Percentiles rank a stretch among this genome's conserved stretches.
Evolutionary conservation across 2,329 filamentous ascomycete species (phyloP).

Genomic region (Fusarium albidum): DNA sequence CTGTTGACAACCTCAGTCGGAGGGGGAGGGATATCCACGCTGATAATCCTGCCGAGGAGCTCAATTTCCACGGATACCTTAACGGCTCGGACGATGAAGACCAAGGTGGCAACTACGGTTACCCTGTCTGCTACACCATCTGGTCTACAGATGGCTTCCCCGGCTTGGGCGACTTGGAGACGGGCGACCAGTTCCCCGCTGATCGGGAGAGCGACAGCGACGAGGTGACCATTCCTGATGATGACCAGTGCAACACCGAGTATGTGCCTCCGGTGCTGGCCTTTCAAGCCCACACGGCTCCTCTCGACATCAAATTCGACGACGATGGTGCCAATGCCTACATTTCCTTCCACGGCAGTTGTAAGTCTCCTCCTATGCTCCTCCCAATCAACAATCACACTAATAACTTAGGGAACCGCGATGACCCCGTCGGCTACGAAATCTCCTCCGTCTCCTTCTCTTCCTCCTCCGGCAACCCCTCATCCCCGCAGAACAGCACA

Average conservation of each 20-base stretch:
- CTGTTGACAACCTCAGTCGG: slow-evolving; percentile 69
- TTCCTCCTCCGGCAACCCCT: slow-evolving; percentile 51
- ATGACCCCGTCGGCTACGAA: slow-evolving; percentile 56
- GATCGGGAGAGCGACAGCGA: slow-evolving; percentile 39
- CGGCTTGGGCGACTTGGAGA: slow-evolving; percentile 48
- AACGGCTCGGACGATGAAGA: slow-evolving; percentile 41
- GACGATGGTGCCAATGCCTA: slow-evolving; percentile 65
- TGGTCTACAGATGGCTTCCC: slow-evolving; percentile 63
- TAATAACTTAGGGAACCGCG: slow-evolving; percentile 49
- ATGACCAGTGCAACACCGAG: slow-evolving; percentile 53
- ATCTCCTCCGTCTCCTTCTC: slow-evolving; percentile 52
- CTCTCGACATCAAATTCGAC: slow-evolving; percentile 75
- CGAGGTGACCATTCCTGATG: slow-evolving; percentile 47
- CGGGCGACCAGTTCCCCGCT: slow-evolving; percentile 60
- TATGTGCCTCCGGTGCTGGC: slow-evolving; percentile 63
- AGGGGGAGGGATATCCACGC: slow-evolving; percentile 68
- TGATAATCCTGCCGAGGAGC: slow-evolving; percentile 76
- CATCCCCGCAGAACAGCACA: slow-evolving; percentile 50
- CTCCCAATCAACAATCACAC: not conserved
- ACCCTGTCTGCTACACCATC: slow-evolving; percentile 73
- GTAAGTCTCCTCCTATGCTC: slow-evolving; percentile 49
- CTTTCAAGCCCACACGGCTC: slow-evolving; percentile 72
- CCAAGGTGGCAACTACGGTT: slow-evolving; percentile 69
- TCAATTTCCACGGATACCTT: slow-evolving; percentile 75
- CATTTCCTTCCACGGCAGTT: slow-evolving; percentile 77